A percentile compares a stretch with the other conserved stretches of the same genome.
Conservation (phyloP, 192 early-diverging fungal species). For the Coemansia sp. region DNA sequence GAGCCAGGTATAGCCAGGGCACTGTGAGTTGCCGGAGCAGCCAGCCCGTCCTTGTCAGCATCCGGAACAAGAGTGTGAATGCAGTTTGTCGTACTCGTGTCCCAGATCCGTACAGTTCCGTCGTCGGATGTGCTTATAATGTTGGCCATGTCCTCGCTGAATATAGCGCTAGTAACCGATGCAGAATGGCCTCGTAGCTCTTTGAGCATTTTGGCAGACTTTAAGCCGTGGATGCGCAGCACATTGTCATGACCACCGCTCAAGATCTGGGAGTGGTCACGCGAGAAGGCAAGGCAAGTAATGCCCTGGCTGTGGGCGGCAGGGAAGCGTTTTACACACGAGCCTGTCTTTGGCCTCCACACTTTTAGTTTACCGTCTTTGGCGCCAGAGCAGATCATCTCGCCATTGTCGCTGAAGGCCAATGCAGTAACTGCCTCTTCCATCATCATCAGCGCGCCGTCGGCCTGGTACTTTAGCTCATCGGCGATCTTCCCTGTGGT, state of each 20-base stretch:
- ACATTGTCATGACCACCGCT: constrained; percentile 79
- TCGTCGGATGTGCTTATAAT: constrained; percentile 84
- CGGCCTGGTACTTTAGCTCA: constrained; percentile 88
- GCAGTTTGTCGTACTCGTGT: constrained; percentile 71
- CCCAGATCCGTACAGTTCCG: constrained; percentile 87
- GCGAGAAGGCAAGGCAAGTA: constrained; percentile 73
- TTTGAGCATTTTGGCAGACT: constrained; percentile 88
- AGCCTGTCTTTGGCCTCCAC: constrained; percentile 81
- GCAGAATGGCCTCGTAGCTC: constrained; percentile 92
- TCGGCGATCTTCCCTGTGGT: constrained; percentile 85
- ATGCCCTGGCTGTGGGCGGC: constrained; percentile 86
- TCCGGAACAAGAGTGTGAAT: constrained; percentile 57
- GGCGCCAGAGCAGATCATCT: constrained; percentile 79
- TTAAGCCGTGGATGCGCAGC: constrained; percentile 82
- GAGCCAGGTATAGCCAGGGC: constrained; percentile 69
- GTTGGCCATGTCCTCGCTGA: constrained; percentile 65
- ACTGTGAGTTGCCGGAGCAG: constrained; percentile 40
- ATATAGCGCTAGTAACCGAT: constrained; percentile 79
- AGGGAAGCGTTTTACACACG: constrained; percentile 67
- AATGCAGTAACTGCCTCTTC: constrained; percentile 77
- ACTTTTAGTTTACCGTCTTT: constrained; percentile 84
- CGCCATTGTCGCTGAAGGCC: constrained; percentile 69
- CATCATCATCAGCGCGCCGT: constrained; percentile 86
- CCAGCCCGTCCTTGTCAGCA: constrained; percentile 54
- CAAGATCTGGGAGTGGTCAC: constrained; percentile 77